Base-by-base conservation (phyloP, 2,329 filamentous ascomycete species). In the Chaetothyriales sp. region DNA sequence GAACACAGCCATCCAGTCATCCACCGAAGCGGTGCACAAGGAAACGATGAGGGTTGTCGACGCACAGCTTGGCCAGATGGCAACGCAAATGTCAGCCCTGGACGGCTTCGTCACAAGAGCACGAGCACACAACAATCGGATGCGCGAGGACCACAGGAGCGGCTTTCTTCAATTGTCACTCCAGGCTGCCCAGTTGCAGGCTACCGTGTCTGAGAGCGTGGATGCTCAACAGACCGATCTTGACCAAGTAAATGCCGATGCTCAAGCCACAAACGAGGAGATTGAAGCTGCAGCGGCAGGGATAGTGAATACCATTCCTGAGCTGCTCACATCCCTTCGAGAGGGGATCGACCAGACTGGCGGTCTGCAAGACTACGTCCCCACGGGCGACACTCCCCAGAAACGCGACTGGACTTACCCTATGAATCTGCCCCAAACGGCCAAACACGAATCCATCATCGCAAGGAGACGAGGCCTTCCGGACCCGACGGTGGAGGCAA, bases 1-100 rank as follows among this genome's bases (percentile, higher is more conserved):
- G 61, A 93, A 88, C 60, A 80, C 75, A n/a, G 81, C 83, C 5
- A 90, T 98, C 59, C 86, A 90, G 59, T 76, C 78, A 6, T 85
- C 85, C 0, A 89, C 90, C 0, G 84, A 85, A 59, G 86, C 86
- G 2, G 88, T 96, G 1, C 89, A 98, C 59, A 83, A 84, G 32
- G 85, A 94, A 67, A 95, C 90, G 0, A 80, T 95, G 26, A 82
- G 83, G 5, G 90, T 93, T 52, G 89, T 96, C 10, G 85, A 90
- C 61, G 82, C 84, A 51, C 92, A 98, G 68, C 85, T 93, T 70
- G 76, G 78, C 51, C 86, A 94, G 58, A 83, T 98, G 63, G 83
- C 85, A 54, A 77, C 75, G n/a, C 87, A 96, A 66, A 89, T 98
- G 78, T 79, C 81, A 51, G 85, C 86, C 1, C 76, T 98, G 6